These are phyloP conservation scores for Amanita rubescens DNA, from an alignment of 768 basidiomycete genomes.

Conservation along the genomic window DNA sequence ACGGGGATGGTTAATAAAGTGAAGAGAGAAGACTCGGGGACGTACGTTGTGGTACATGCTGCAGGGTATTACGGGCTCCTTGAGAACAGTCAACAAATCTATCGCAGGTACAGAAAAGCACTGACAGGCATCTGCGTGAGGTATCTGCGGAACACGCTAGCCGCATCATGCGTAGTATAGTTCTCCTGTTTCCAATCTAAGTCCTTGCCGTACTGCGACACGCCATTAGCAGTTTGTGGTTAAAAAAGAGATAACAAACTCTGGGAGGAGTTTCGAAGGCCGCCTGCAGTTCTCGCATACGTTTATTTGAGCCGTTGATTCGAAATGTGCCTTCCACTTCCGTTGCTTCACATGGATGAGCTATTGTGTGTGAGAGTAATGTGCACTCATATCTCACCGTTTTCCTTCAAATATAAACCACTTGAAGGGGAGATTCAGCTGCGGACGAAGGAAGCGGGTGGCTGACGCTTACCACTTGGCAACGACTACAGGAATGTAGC, in stretches of 20 bases:
- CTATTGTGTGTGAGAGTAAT: slow-evolving; percentile 2
- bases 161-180: slow-evolving; percentile 95
- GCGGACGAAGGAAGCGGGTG: background rate
- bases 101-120: background rate
- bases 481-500: slow-evolving; percentile 93
- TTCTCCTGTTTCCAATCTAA: slow-evolving; percentile 83
- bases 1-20: slow-evolving; percentile 8
- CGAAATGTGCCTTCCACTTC: slow-evolving; percentile 93
- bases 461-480: slow-evolving; percentile 75
- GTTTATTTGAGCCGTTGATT: slow-evolving; percentile 89
- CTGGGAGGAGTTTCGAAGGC: slow-evolving; percentile 84
- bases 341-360: slow-evolving; percentile 46
- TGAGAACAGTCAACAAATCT: slow-evolving; percentile 5
- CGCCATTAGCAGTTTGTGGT: slow-evolving; percentile 3
- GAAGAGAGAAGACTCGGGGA: slow-evolving; percentile 15
- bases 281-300: slow-evolving; percentile 93
- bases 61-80: slow-evolving; percentile 95
- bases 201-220: slow-evolving; percentile 79
- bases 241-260: slow-evolving; percentile 34
- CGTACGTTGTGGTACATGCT: slow-evolving; percentile 83
- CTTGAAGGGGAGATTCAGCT: slow-evolving; percentile 29
- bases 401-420: slow-evolving; percentile 91
- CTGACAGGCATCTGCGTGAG: slow-evolving; percentile 94
- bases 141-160: slow-evolving; percentile 92
- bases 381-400: slow-evolving; percentile 42